Base-by-base conservation (phyloP, 192 early-diverging fungal species). In the Podila clonocystis region DNA sequence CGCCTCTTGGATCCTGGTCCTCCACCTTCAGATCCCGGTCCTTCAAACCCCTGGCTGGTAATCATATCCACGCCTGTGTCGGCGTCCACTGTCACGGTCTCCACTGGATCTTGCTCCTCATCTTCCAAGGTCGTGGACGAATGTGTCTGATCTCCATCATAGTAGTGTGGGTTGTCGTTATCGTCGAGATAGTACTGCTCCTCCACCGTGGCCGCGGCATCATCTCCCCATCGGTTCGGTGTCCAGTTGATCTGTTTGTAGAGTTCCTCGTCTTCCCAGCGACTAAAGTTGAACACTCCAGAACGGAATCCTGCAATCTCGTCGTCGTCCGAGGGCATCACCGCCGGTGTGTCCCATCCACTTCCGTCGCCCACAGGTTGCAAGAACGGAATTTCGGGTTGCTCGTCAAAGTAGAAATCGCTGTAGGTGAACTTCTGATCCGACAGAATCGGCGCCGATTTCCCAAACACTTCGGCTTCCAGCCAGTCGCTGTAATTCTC, bases 401-500 rank as follows among this genome's bases (percentile, higher is more conserved):
- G 31, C 15, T 82, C 69, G 58, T 85, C 80, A 80, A 68, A 80
- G 38, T 85, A 85, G 59, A 69, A 85, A 59, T 85, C 80, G 48
- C 62, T 82, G 58, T 79, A 85, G 50, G 67, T 80, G 60, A 82
- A 85, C 22, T 22, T 19, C 7, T 70, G 49, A 20, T 64, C 45
- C 5, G 68, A 55, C n/a, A 80, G 50, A 34, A 69, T 20, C 20
- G 70, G 7, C 3, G 60, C 20, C 20, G 36, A 9, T 55, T 73
- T 80, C n/a, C 77, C 77, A 71, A 83, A 87, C 3, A 89, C 87
- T 62, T 88, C 88, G 5, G 85, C 82, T 49, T 88, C 85, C 7
- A 90, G 78, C 93, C 93, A 94, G 36, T 89, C 83, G 65, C 92
- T 85, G 65, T 92, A 94, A 52, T 92, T 89, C 29, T 85, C 76